Base-by-base conservation (phyloP, 495 filamentous ascomycete species). In the Penicillium paxilli region DNA sequence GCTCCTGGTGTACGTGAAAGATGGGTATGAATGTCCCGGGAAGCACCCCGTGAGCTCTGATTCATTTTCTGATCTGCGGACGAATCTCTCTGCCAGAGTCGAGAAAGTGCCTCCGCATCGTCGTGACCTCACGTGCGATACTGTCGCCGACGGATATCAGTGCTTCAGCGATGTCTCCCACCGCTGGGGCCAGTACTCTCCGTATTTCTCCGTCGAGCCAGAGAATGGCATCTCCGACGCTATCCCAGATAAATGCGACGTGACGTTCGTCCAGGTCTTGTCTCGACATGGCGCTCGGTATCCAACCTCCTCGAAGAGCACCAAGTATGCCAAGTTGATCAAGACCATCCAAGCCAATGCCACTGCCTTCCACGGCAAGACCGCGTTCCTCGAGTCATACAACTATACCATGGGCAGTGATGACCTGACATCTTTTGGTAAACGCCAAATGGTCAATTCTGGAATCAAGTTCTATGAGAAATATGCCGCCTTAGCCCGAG, bases 101-200 rank as follows among this genome's bases (percentile, higher is more conserved):
- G 20, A 22, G 8, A 35, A 44, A 37, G 14, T 8, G 25, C n/a
- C 47, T 37, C 14, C 21, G 41, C 12, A 42, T 20, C 49, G 17
- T 19, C 46, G 23, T 41, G 30, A 47, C 4, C 25, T 20, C 5
- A 28, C 60, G 12, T 92, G 88, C 67, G 85, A 87, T 62, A 81
- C 75, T 2, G 69, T 84, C 12, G 57, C 80, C 12, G 59, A 68
- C 45, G 90, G 89, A 23, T 91, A 85, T 65, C 81, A 84, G 55
- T 89, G 85, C 66, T 69, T 75, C 28, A 52, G 76, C 9, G 49
- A 76, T 14, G 74, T 87, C 38, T 82, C 89, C 4, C 90, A 88
- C 54, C 80, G 70, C 52, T 95, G 90, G 91, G 91, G 91, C 48
- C 89, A 91, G 62, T 94, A 96, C 69, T 89, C 89, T 19, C 90